Conservation (phyloP, 1,284 basidiomycete species). For the Cutaneotrichosporon sp. region DNA sequence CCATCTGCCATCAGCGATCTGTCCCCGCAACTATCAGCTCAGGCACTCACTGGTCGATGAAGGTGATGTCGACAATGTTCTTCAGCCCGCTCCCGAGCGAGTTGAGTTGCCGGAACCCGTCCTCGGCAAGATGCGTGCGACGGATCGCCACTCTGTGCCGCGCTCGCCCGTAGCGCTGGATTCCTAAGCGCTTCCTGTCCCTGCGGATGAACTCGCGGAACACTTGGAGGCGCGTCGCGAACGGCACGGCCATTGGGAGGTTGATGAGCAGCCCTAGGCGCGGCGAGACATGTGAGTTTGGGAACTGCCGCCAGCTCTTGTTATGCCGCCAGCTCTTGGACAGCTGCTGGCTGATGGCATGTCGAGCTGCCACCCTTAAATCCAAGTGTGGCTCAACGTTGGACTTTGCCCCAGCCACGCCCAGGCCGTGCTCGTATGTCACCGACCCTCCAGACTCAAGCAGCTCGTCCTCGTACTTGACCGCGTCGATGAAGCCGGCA, state of each 20-base stretch:
- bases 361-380: too few relatives aligned
- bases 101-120: conserved; percentile 73
- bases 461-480: conserved; percentile 63
- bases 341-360: too few relatives aligned
- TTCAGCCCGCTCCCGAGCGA: conserved; percentile 70
- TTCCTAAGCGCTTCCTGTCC: conserved; percentile 44
- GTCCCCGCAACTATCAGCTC: neutral
- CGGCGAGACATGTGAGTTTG: conserved; percentile 65
- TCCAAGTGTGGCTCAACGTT: too few relatives aligned
- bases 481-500: conserved; percentile 89
- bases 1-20: conserved; percentile 18
- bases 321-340: too few relatives aligned
- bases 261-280: conserved; percentile 90
- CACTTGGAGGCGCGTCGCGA: conserved; percentile 82
- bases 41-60: conserved; percentile 71
- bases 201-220: conserved; percentile 75
- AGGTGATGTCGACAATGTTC: conserved; percentile 76
- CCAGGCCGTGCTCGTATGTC: conserved; percentile 18
- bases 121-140: conserved; percentile 73
- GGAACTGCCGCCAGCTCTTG: conserved; percentile 62
- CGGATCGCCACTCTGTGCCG: conserved; percentile 62
- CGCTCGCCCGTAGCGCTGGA: conserved; percentile 30
- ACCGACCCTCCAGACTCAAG: conserved; percentile 36
- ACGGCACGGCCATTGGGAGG: conserved; percentile 94
- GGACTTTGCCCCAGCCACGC: too few relatives aligned